A percentile compares a stretch with the other conserved stretches of the same genome.
phyloP scores from a whole-genome alignment of 352 stramenopile species.

The Globisporangium nunn region DNA sequence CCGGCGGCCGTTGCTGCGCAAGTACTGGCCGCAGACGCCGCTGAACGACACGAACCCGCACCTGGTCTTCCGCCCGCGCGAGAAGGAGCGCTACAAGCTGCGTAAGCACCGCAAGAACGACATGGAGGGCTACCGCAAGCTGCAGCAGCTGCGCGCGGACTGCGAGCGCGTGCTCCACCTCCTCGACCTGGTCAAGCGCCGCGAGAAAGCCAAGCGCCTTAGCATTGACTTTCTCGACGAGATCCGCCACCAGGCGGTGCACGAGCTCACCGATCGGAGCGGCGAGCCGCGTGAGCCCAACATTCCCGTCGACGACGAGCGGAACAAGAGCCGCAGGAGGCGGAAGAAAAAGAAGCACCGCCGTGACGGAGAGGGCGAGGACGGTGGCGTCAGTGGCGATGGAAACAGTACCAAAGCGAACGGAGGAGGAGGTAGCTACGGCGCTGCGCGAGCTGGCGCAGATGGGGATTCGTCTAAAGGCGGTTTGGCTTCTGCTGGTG shows the following conservation, averaged over 20 bases:
- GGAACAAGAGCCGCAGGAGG: constrained; percentile 47
- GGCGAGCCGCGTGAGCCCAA: constrained; percentile 37
- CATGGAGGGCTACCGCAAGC: constrained; percentile 92
- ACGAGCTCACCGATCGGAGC: constrained; percentile 47
- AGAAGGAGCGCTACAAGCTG: constrained; percentile 97
- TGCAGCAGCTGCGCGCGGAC: constrained; percentile 90
- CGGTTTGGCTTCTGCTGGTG: not conserved
- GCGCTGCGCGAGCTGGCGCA: too few relatives aligned
- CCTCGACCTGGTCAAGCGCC: constrained; percentile 74
- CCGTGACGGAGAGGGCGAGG: constrained; percentile 25
- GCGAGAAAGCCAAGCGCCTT: constrained; percentile 82
- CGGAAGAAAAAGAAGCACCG: constrained; percentile 63
- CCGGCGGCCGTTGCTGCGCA: constrained; percentile 90
- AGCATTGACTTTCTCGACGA: constrained; percentile 79
- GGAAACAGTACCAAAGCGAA: not conserved
- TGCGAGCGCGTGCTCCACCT: constrained; percentile 89
- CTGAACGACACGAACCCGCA: constrained; percentile 98
- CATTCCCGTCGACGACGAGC: constrained; percentile 51
- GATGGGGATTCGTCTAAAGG: not conserved
- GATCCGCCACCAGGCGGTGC: constrained; percentile 52
- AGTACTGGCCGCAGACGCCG: constrained; percentile 94
- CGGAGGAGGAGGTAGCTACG: not conserved
- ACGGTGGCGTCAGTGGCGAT: constrained; percentile 18
- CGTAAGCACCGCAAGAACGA: constrained; percentile 96
- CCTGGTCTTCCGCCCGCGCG: constrained; percentile 95